Evolutionary conservation across 2,329 filamentous ascomycete genomes (phyloP), one percentile per base, ranked within the genome.

Genomic region (Nigrospora oryzae): DNA sequence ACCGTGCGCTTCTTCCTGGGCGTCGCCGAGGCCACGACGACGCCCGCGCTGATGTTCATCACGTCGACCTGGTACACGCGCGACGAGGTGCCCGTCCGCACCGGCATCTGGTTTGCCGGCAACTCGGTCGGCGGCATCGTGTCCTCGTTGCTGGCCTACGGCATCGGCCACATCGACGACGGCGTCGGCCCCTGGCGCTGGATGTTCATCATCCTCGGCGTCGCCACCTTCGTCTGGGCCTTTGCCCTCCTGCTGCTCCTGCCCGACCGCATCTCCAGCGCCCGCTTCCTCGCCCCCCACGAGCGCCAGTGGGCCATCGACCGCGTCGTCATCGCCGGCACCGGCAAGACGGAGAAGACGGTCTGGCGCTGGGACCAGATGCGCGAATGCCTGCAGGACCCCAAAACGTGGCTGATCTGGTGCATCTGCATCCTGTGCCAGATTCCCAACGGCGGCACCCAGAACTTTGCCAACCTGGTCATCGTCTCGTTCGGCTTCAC

Each of bases 361-460:
- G 56, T 51, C 11, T 81, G 73, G 68, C 67, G 64, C 43, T 70
- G 69, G 65, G 62, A 68, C 3, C 79, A 83, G 53, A 60, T 70
- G 28, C 46, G 58, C 5, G 77, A 82, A 56, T 78, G 75, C 40
- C 56, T 81, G 0, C 43, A 64, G 11, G 79, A 81, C 50, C 75
- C 74, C 3, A 81, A 82, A 57, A 77, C 76, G 0, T 83, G 76
- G 77, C 62, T 81, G 40, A 68, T 83, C 38, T 68, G 78, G 46
- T 63, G 62, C 2, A 69, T 83, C 17, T 67, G 71, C 17, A 49
- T 81, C 5, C 57, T 74, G 3, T 73, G 69, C 2, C 73, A 78
- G 57, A 80, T 83, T 19, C 77, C 79, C 36, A 83, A 82, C 49
- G 78, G 78, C 31, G 79, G 79, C 19, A 78, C 75, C 1, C 73